Base-by-base conservation (phyloP, 495 filamentous ascomycete species). In the Hypoxylon rickii region DNA sequence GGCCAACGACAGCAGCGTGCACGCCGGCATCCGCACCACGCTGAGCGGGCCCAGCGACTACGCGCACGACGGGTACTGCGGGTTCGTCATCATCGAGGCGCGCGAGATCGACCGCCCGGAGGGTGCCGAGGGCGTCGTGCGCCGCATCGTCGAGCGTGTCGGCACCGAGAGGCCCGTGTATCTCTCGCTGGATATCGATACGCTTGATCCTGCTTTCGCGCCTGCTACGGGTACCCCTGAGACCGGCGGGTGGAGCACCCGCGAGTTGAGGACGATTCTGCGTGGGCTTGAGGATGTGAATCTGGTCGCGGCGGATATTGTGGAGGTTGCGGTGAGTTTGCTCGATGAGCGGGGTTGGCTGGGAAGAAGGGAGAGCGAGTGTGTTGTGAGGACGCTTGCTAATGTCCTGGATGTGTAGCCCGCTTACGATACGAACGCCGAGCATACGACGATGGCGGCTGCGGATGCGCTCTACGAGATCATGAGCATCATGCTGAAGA, bases 391-490 rank as follows among this genome's bases (percentile, higher is more conserved):
- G 32, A 8, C 3, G 26, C 15, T 32, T 44, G 22, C 26, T 44
- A 0, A 32, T 8, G n/a, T 16, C 29, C 29, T 20, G 6, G 11
- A 11, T 31, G 11, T 19, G 7, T 82, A 89, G 58, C 90, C 90
- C 6, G 89, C 89, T 2, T 95, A 96, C 68, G 90, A 95, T 68
- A 90, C 89, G 21, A 87, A 86, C 53, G 89, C 87, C 1, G 90
- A 96, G 79, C 86, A 86, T 63, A 96, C 90, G 10, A 90, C 90
- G 22, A 81, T 95, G 72, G 89, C 88, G 7, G 90, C 89, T 2
- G 88, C 90, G 3, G 89, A 94, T 72, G 81, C 86, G 8, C 83
- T 86, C 10, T 96, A 87, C 71, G 90, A 96, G 75, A 87, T 95
- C 58, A 85, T 96, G 78, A 92, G 86, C 18, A 85, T 89, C 61